Evolutionary conservation across 2,329 filamentous ascomycete genomes (phyloP).

Genomic region (Hypoxylon sp.): DNA sequence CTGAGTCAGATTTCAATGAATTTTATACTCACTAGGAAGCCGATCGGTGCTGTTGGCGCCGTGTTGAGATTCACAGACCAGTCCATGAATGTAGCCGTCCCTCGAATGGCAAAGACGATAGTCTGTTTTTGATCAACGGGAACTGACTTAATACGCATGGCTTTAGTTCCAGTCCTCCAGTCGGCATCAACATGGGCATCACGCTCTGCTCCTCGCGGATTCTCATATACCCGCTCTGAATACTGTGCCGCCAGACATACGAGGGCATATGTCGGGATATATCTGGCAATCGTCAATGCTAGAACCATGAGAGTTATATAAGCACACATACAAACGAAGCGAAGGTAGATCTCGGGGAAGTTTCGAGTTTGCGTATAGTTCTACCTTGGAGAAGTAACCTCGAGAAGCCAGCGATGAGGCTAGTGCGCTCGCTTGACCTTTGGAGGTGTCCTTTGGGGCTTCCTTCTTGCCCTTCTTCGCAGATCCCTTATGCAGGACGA

Average conservation of each 20-base stretch:
- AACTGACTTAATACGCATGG: slow-evolving; percentile 87
- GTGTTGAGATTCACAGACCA: slow-evolving; percentile 88
- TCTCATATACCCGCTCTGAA: slow-evolving; percentile 80
- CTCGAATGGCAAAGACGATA: slow-evolving; percentile 87
- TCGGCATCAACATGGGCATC: slow-evolving; percentile 80
- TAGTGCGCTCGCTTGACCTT: slow-evolving; percentile 56
- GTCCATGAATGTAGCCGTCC: slow-evolving; percentile 84
- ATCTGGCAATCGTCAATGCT: slow-evolving; percentile 61
- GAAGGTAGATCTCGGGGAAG: slow-evolving; percentile 77
- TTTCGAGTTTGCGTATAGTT: slow-evolving; percentile 83
- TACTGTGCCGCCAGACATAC: slow-evolving; percentile 85
- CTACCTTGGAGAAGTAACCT: slow-evolving; percentile 81
- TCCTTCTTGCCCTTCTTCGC: slow-evolving; percentile 55
- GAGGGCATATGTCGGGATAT: slow-evolving; percentile 82
- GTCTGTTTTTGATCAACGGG: slow-evolving; percentile 83
- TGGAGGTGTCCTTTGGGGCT: slow-evolving; percentile 54
- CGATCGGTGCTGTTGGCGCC: slow-evolving; percentile 74
- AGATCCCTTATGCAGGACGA: slow-evolving; percentile 35
- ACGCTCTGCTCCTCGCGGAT: slow-evolving; percentile 73
- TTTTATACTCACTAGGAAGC: slow-evolving; percentile 70
- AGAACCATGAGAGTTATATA: background rate
- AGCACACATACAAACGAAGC: slow-evolving; percentile 72
- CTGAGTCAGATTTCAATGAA: slow-evolving; percentile 20
- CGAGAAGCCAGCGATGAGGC: slow-evolving; percentile 60
- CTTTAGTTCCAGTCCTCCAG: slow-evolving; percentile 82